A percentile compares a stretch with the other conserved stretches of the same genome.
phyloP scores from a whole-genome alignment of 2,329 filamentous ascomycete genomes.

The Xylariaceae sp. region DNA sequence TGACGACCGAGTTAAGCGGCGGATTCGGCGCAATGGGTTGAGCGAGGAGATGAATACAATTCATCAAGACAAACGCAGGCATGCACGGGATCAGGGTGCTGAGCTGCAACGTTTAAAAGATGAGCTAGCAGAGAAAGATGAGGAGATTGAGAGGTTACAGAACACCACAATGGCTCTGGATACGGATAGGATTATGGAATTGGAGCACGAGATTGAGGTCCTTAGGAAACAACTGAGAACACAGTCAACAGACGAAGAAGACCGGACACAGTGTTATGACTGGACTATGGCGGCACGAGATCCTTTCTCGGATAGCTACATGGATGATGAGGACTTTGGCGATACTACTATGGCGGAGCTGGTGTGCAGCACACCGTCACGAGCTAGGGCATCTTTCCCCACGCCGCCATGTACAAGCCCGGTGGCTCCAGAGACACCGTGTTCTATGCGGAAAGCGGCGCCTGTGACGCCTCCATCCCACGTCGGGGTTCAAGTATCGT shows the following conservation, averaged over 20 bases:
- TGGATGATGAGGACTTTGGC: conserved; percentile 48
- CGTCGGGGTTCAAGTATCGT: conserved; percentile 43
- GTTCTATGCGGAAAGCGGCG: conserved; percentile 28
- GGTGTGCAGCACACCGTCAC: conserved; percentile 54
- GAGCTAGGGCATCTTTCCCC: conserved; percentile 50
- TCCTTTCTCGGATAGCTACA: conserved; percentile 49
- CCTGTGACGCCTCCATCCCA: conserved; percentile 35
- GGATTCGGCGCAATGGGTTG: conserved; percentile 57
- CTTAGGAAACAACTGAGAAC: conserved; percentile 37
- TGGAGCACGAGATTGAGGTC: conserved; percentile 41
- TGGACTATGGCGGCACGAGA: conserved; percentile 57
- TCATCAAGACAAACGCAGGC: conserved; percentile 48
- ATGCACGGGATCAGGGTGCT: conserved; percentile 42
- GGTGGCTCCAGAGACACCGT: conserved; percentile 41
- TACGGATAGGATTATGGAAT: conserved; percentile 43
- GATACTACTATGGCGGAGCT: conserved; percentile 56
- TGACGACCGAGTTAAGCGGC: conserved; percentile 54
- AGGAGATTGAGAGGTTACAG: conserved; percentile 56
- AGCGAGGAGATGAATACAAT: conserved; percentile 62
- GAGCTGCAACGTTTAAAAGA: conserved; percentile 54
- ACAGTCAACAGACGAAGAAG: conserved; percentile 11
- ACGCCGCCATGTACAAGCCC: conserved; percentile 59
- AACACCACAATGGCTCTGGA: conserved; percentile 55
- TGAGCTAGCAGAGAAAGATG: conserved; percentile 54
- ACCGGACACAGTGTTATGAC: conserved; percentile 39